phyloP scores from a whole-genome alignment of 768 basidiomycete genomes.

The Dacryopinax primogenitus region DNA sequence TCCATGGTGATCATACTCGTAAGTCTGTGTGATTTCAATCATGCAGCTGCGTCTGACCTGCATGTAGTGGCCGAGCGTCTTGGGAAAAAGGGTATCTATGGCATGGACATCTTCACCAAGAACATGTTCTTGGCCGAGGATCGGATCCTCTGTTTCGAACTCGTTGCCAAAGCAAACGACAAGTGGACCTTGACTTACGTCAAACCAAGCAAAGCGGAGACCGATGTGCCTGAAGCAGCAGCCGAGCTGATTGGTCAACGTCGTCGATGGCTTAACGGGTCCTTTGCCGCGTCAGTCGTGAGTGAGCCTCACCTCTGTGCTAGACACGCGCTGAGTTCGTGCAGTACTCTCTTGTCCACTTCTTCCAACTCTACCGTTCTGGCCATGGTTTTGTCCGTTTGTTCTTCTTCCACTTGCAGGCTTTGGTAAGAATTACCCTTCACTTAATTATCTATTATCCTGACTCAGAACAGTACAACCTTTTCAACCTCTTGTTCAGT shows the following conservation, averaged over 20 bases:
- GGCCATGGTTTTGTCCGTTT: conserved; percentile 71
- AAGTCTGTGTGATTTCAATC: conserved; percentile 56
- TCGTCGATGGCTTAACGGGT: conserved; percentile 92
- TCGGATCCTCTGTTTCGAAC: conserved; percentile 93
- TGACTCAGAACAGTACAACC: conserved; percentile 51
- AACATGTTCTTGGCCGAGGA: conserved; percentile 75
- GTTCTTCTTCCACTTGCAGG: conserved; percentile 95
- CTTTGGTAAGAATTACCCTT: conserved; percentile 42
- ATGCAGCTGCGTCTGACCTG: conserved; percentile 21
- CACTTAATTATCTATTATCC: neutral
- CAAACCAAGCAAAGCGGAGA: conserved; percentile 91
- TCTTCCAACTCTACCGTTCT: conserved; percentile 76
- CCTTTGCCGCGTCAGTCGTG: conserved; percentile 83
- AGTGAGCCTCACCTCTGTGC: conserved; percentile 23
- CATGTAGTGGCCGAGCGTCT: conserved; percentile 82
- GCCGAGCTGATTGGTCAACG: conserved; percentile 89
- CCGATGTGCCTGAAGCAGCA: conserved; percentile 89
- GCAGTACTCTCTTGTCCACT: conserved; percentile 85
- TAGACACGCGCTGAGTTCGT: neutral
- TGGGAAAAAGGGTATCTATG: conserved; percentile 85
- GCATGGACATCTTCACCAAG: conserved; percentile 95
- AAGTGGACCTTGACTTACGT: conserved; percentile 85
- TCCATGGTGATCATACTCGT: conserved; percentile 40
- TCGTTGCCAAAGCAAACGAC: conserved; percentile 80
- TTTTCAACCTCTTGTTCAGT: conserved; percentile 72